Base-by-base conservation (phyloP, 2,329 filamentous ascomycete species). In the Exophiala viscosa region DNA sequence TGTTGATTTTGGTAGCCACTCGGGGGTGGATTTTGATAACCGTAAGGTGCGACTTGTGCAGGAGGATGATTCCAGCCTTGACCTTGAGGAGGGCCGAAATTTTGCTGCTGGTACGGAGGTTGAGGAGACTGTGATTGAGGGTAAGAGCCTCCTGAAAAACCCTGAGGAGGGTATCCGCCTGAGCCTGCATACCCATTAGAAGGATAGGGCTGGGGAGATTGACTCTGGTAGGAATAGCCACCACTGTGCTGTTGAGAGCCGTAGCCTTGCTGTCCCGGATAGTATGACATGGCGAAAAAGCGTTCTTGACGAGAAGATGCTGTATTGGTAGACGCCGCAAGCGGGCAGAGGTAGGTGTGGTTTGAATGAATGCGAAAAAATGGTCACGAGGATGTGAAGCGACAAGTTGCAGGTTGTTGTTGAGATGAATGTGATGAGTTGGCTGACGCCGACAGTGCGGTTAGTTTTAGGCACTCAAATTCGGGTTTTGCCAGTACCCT, bases 21-120 rank as follows among this genome's bases (percentile, higher is more conserved):
- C 7, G 17, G 18, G 28, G n/a, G n/a, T 8, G 28, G 40, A n/a
- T 13, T 42, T 42, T n/a, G 33, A 68, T 61, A 58, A 31, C 55
- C 54, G 31, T 57, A 55, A 14, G 50, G 47, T 42, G 58, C 45
- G 15, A 49, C 68, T 18, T 65, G 67, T n/a, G 69, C 71, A 8
- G 73, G 70, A 43, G 75, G 72, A 49, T 75, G 73, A 64, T 70
- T 71, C 59, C 81, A 83, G 23, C 23, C 23, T 28, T 28, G 23
- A 40, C 62, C 59, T 52, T 66, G 62, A 32, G 62, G 68, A 33
- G 47, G 34, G 23, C 45, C 28, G 31, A 44, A 43, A 17, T 39
- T 34, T 34, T 54, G 47, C 44, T 64, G 66, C 14, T 65, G 64
- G 51, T 66, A 65, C 46, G 56, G 23, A 28, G 23, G 50, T 49